Percentiles rank a stretch among this genome's conserved stretches.
Conservation (phyloP, 768 basidiomycete species). For the Suillus fuscotomentosus region DNA sequence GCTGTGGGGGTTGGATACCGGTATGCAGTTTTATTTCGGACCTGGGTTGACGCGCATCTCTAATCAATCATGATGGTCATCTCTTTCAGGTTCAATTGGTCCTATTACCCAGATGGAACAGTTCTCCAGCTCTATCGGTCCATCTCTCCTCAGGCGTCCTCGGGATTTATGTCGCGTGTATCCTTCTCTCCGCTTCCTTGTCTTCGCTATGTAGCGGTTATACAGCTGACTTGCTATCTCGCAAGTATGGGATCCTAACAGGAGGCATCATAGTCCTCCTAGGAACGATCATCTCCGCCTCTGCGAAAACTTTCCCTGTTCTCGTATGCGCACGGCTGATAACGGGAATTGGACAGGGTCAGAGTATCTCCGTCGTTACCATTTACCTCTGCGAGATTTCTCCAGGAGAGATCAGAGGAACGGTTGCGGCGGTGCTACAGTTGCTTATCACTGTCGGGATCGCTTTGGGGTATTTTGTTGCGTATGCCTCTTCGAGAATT, state of each 20-base stretch:
- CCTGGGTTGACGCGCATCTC: not conserved
- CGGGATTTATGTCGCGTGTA: conserved; percentile 43
- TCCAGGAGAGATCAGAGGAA: conserved; percentile 40
- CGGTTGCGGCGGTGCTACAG: conserved; percentile 40
- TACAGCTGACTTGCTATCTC: conserved; percentile 44
- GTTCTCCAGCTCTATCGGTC: conserved; percentile 38
- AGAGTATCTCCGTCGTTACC: conserved; percentile 42
- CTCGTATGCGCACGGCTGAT: conserved; percentile 45
- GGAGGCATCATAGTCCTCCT: conserved; percentile 42
- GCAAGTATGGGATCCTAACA: conserved; percentile 43
- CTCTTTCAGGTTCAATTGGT: conserved; percentile 34
- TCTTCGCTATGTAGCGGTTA: conserved; percentile 40
- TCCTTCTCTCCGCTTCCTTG: conserved; percentile 41
- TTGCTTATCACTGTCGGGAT: conserved; percentile 44
- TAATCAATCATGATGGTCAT: not conserved
- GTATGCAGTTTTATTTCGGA: conserved; percentile 6
- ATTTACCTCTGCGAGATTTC: conserved; percentile 42
- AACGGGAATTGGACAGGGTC: conserved; percentile 46
- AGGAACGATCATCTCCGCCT: conserved; percentile 40
- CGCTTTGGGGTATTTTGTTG: conserved; percentile 31
- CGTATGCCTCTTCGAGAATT: conserved; percentile 24
- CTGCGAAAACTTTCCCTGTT: conserved; percentile 32
- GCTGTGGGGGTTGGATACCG: conserved; percentile 32
- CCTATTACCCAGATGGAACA: conserved; percentile 47
- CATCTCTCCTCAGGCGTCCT: conserved; percentile 35